Percentiles rank a stretch among this genome's conserved stretches.
These are phyloP conservation scores for Elaeis guineensis DNA, from an alignment of 176 grass and related monocot species.

Conservation along the genomic window DNA sequence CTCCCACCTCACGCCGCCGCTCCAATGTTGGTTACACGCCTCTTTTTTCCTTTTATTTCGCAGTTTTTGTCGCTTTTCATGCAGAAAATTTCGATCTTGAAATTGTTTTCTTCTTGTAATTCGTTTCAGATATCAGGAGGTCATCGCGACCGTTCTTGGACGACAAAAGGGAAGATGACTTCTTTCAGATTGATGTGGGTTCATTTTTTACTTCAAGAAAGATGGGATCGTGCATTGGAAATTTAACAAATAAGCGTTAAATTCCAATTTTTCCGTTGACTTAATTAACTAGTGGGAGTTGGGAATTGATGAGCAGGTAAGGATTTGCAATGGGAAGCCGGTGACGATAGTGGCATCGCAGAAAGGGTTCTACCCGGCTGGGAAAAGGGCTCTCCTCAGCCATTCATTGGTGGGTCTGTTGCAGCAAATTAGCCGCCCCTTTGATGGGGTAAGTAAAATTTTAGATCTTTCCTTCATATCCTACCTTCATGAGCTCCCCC, in stretches of 20 bases:
- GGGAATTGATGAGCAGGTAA: constrained; percentile 32
- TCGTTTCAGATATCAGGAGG: constrained; percentile 67
- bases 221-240: no score
- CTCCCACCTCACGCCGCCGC: constrained; percentile 63
- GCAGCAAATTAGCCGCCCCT: constrained; percentile 74
- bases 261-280: background rate
- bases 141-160: constrained; percentile 58
- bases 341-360: constrained; percentile 68
- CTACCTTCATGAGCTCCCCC: background rate
- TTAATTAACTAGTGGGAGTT: constrained; percentile 1
- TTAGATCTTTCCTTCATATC: background rate
- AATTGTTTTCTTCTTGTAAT: background rate
- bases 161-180: constrained; percentile 79
- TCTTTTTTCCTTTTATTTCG: background rate
- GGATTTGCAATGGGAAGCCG: constrained; percentile 78
- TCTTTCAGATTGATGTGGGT: constrained; percentile 94
- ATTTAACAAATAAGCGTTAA: background rate
- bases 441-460: constrained; percentile 63
- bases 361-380: constrained; percentile 78
- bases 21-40: constrained; percentile 49
- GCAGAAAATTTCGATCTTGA: background rate
- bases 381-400: constrained; percentile 54
- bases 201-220: background rate
- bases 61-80: background rate
- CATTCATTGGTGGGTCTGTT: constrained; percentile 66